These are phyloP conservation scores for Wallacemonas sp. DNA, from an alignment of 208 protist genomes.

Conservation along the genomic window DNA sequence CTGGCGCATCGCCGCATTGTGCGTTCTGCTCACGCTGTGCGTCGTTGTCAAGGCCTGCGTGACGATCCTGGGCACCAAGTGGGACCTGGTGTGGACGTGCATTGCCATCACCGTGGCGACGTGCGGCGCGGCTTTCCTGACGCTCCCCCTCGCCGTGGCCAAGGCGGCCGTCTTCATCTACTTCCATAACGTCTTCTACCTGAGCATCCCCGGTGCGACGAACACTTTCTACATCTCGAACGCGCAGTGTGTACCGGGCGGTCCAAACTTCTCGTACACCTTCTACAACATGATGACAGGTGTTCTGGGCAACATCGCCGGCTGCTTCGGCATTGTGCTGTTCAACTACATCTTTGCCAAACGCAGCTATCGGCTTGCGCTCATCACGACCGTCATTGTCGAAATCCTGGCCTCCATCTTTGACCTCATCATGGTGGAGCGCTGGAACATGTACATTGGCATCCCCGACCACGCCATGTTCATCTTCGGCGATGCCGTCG, in stretches of 20 bases:
- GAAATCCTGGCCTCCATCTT: constrained; percentile 50
- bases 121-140: constrained; percentile 22
- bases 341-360: constrained; percentile 57
- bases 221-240: constrained; percentile 60
- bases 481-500: constrained; percentile 66
- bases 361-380: constrained; percentile 48
- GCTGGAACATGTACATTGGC: constrained; percentile 61
- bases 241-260: constrained; percentile 48
- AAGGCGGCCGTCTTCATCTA: constrained; percentile 37
- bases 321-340: constrained; percentile 41
- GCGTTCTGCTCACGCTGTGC: constrained; percentile 32
- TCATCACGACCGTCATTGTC: constrained; percentile 50
- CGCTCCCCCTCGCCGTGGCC: constrained; percentile 34
- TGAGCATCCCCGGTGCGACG: constrained; percentile 52
- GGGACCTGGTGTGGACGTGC: constrained; percentile 28
- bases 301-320: constrained; percentile 43
- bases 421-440: constrained; percentile 72
- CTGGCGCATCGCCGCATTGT: constrained; percentile 37
- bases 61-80: constrained; percentile 33
- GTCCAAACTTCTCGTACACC: constrained; percentile 66
- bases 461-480: constrained; percentile 71
- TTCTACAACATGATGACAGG: constrained; percentile 57
- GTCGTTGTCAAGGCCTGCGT: constrained; percentile 37
- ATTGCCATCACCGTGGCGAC: constrained; percentile 25
- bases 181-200: constrained; percentile 39